phyloP scores from a whole-genome alignment of 2,329 filamentous ascomycete species.

The Colletotrichum sansevieriae region DNA sequence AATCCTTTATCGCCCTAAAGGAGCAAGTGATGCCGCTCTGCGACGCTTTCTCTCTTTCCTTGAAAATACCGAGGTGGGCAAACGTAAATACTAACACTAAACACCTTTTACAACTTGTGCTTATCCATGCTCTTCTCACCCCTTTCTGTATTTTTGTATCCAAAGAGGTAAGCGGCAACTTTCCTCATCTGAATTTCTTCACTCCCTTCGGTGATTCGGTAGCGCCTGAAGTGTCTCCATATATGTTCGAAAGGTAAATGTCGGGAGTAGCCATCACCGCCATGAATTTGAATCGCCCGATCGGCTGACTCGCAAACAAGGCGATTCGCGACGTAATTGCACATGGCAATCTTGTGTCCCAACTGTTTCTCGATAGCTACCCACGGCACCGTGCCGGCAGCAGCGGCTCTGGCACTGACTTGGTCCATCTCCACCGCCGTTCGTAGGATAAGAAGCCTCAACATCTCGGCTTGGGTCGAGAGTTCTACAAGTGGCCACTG shows the following conservation, averaged over 20 bases:
- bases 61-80: no score
- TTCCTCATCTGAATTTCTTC: slow-evolving; percentile 10
- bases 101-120: not conserved
- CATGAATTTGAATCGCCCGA: slow-evolving; percentile 1
- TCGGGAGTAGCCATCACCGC: slow-evolving; percentile 3
- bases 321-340: slow-evolving; percentile 12
- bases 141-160: not conserved
- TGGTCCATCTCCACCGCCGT: slow-evolving; percentile 5
- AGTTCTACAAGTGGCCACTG: not conserved
- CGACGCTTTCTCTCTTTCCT: no score
- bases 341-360: slow-evolving; percentile 7
- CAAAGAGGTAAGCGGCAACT: slow-evolving; percentile 2
- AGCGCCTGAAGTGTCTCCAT: slow-evolving; percentile 2
- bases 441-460: slow-evolving; percentile 3
- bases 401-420: not conserved
- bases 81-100: no score
- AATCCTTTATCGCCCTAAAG: no score
- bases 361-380: not conserved
- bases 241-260: slow-evolving; percentile 8
- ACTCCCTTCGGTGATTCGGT: slow-evolving; percentile 4
- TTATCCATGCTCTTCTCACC: not conserved
- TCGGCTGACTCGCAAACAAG: slow-evolving; percentile 4
- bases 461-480: not conserved
- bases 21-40: no score
- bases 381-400: not conserved